Percentiles rank a stretch among this genome's conserved stretches.
These are phyloP conservation scores for Rhizoctonia solani DNA, from an alignment of 1,284 basidiomycete species.

Conservation along the genomic window DNA sequence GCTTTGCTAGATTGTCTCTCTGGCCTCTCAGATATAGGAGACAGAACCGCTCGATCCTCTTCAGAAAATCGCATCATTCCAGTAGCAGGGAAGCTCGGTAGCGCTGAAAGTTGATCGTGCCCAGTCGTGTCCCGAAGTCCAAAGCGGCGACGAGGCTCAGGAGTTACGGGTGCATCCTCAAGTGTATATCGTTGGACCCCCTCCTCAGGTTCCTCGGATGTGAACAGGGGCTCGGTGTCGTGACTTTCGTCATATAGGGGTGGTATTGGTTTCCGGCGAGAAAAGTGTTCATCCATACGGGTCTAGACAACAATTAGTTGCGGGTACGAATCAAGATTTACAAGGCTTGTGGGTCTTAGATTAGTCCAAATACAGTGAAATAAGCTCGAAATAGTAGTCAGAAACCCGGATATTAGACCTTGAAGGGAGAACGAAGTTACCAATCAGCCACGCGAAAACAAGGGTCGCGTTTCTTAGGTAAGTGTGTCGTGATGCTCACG, in stretches of 20 bases:
- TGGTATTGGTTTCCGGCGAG: constrained; percentile 29
- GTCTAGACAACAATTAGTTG: neutral
- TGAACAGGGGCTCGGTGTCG: constrained; percentile 29
- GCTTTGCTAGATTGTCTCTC: constrained; percentile 33
- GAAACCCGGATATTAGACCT: neutral
- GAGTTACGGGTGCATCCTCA: constrained; percentile 7
- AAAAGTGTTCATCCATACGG: constrained; percentile 8
- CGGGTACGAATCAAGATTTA: too few species aligned
- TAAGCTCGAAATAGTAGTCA: neutral
- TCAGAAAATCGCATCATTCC: constrained; percentile 25
- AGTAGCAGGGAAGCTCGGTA: neutral
- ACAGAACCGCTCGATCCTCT: constrained; percentile 32
- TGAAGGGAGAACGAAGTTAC: neutral
- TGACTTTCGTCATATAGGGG: constrained; percentile 24
- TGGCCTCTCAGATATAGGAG: constrained; percentile 31
- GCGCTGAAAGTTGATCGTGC: neutral
- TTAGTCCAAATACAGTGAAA: constrained; percentile 8
- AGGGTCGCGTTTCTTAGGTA: constrained; percentile 26
- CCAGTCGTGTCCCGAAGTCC: constrained; percentile 19
- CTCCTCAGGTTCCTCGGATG: neutral
- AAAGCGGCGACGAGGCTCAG: constrained; percentile 5
- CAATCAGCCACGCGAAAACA: constrained; percentile 6
- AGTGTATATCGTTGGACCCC: constrained; percentile 11
- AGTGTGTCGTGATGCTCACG: neutral
- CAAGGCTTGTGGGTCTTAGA: neutral